Evolutionary conservation across 805 yeast genomes (phyloP).

Genomic region (Babjeviella inositovora): DNA sequence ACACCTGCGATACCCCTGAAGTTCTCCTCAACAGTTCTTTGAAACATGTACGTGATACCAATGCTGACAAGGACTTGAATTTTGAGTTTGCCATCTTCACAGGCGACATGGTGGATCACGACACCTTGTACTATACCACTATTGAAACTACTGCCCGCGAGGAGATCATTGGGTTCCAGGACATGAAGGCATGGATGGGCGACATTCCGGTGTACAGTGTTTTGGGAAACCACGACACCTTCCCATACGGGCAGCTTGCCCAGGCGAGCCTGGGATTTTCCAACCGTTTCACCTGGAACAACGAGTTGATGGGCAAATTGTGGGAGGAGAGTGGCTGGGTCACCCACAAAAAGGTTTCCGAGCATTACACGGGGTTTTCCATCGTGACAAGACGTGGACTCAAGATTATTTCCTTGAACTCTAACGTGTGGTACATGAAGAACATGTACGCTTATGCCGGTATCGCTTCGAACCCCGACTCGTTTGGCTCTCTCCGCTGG

Average conservation of each 20-base stretch:
- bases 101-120: conserved; percentile 64
- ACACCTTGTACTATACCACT: conserved; percentile 28
- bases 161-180: conserved; percentile 11
- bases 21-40: conserved; percentile 42
- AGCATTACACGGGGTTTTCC: conserved; percentile 2
- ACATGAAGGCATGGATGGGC: conserved; percentile 23
- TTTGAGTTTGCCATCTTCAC: conserved; percentile 56
- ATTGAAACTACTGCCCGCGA: conserved; percentile 25
- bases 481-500: conserved; percentile 2
- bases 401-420: conserved; percentile 7
- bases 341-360: background rate
- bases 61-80: conserved; percentile 11
- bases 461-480: conserved; percentile 1
- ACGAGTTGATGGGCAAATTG: conserved; percentile 1
- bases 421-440: conserved; percentile 3
- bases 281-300: conserved; percentile 5
- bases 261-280: conserved; percentile 27
- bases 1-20: conserved; percentile 53
- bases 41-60: conserved; percentile 18
- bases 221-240: conserved; percentile 60
- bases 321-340: conserved; percentile 2
- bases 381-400: conserved; percentile 2
- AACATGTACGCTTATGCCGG: conserved; percentile 3
- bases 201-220: conserved; percentile 43
- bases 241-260: conserved; percentile 58